These are phyloP conservation scores for Penicillium sp. DNA, from an alignment of 2,329 filamentous ascomycete genomes.

Conservation along the genomic window DNA sequence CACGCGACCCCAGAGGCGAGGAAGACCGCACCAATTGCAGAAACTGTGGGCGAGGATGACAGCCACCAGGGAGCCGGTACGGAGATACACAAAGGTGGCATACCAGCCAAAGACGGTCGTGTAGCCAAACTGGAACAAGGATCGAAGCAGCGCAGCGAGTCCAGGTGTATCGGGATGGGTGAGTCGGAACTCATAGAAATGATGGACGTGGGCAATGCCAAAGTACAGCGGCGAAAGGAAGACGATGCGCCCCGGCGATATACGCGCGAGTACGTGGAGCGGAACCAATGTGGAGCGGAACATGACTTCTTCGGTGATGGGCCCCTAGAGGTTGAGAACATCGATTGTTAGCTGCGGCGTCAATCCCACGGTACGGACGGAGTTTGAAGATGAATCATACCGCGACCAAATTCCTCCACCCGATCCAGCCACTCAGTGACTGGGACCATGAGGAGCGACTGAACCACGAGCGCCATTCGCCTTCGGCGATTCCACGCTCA, in stretches of 20 bases:
- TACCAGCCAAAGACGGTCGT: slow-evolving; percentile 93
- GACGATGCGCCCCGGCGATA: slow-evolving; percentile 55
- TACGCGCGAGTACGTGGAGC: slow-evolving; percentile 66
- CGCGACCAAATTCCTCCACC: slow-evolving; percentile 80
- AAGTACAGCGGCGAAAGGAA: slow-evolving; percentile 85
- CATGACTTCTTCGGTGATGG: slow-evolving; percentile 85
- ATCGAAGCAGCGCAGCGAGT: slow-evolving; percentile 59
- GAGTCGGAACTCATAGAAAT: slow-evolving; percentile 89
- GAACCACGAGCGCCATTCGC: slow-evolving; percentile 61
- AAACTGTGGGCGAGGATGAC: slow-evolving; percentile 75
- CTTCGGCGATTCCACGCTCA: slow-evolving; percentile 68
- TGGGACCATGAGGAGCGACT: slow-evolving; percentile 51
- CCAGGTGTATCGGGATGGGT: slow-evolving; percentile 67
- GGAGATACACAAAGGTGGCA: slow-evolving; percentile 79
- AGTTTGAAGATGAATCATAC: slow-evolving; percentile 47
- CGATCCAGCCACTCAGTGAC: slow-evolving; percentile 66
- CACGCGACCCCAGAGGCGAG: slow-evolving; percentile 75
- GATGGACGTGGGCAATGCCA: slow-evolving; percentile 87
- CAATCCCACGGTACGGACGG: not conserved
- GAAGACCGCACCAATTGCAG: slow-evolving; percentile 88
- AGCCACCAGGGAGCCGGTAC: slow-evolving; percentile 73
- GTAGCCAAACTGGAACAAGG: slow-evolving; percentile 78
- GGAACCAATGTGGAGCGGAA: slow-evolving; percentile 85
- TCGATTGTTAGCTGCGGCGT: not conserved
- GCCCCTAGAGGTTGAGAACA: slow-evolving; percentile 51